Percentiles rank a stretch among this genome's conserved stretches.
Evolutionary conservation across 2,329 filamentous ascomycete genomes (phyloP).

Genomic region (Cercospora zeina): DNA sequence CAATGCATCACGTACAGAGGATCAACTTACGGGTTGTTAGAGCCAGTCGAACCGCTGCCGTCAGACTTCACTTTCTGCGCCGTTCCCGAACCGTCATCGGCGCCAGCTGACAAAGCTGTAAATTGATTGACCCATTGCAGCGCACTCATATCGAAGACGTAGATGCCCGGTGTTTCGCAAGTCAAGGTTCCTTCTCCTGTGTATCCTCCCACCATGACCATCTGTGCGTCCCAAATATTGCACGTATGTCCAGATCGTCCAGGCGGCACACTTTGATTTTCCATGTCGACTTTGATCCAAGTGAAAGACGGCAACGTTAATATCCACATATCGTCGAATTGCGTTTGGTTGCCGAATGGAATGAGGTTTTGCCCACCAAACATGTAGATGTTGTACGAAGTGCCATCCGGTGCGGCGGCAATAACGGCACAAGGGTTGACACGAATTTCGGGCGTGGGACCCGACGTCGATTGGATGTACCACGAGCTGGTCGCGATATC

Average conservation of each 20-base stretch:
- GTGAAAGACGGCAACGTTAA: slow-evolving; percentile 77
- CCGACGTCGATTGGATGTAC: slow-evolving; percentile 71
- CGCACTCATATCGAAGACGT: slow-evolving; percentile 73
- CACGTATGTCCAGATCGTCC: slow-evolving; percentile 73
- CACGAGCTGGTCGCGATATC: slow-evolving; percentile 69
- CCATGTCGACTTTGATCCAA: slow-evolving; percentile 68
- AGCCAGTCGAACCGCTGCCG: slow-evolving; percentile 17
- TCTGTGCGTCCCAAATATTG: slow-evolving; percentile 76
- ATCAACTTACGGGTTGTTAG: slow-evolving; percentile 25
- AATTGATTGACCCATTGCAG: slow-evolving; percentile 70
- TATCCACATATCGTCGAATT: slow-evolving; percentile 76
- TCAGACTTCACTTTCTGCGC: slow-evolving; percentile 17
- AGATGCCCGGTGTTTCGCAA: slow-evolving; percentile 69
- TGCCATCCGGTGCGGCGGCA: slow-evolving; percentile 62
- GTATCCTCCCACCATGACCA: slow-evolving; percentile 75
- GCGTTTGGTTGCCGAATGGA: slow-evolving; percentile 58
- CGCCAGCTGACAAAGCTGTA: slow-evolving; percentile 61
- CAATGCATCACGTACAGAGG: background rate
- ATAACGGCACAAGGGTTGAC: slow-evolving; percentile 72
- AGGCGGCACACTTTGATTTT: slow-evolving; percentile 50
- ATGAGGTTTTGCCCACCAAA: slow-evolving; percentile 74
- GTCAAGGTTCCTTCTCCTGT: slow-evolving; percentile 57
- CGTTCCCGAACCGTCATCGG: slow-evolving; percentile 26
- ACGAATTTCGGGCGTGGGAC: slow-evolving; percentile 58
- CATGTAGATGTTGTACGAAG: slow-evolving; percentile 75